These are phyloP conservation scores for Pythium rishiriense DNA, from an alignment of 352 stramenopile genomes.

Conservation along the genomic window DNA sequence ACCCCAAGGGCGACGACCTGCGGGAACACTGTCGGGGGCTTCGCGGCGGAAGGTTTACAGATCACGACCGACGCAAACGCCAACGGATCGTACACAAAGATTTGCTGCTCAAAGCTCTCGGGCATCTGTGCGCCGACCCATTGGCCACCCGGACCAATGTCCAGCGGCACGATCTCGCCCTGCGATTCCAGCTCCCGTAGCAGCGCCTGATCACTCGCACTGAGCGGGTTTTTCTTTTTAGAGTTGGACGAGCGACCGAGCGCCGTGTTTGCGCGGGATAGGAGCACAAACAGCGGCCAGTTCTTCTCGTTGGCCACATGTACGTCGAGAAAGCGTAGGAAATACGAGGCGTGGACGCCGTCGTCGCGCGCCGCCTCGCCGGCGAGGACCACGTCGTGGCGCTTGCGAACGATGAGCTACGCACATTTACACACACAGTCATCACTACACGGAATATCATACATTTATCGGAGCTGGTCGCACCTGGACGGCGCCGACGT, in stretches of 20 bases:
- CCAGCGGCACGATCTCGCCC: conserved; percentile 54
- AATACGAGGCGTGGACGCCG: conserved; percentile 25
- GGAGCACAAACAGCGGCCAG: conserved; percentile 57
- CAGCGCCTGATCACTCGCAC: conserved; percentile 27
- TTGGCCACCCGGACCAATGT: conserved; percentile 60
- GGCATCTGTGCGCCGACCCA: conserved; percentile 55
- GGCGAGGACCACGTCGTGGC: not conserved
- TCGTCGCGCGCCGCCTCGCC: not conserved
- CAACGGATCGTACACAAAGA: conserved; percentile 58
- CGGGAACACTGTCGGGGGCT: conserved; percentile 46
- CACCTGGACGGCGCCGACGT: conserved; percentile 16
- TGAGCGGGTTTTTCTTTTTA: conserved; percentile 3
- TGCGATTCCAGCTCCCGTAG: conserved; percentile 40
- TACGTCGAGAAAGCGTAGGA: conserved; percentile 60
- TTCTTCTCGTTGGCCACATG: conserved; percentile 55
- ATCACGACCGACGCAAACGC: conserved; percentile 52
- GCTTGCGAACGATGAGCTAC: conserved; percentile 23
- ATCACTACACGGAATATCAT: too few species aligned
- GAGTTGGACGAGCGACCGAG: not conserved
- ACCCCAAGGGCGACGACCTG: conserved; percentile 56
- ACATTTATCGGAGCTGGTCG: too few species aligned
- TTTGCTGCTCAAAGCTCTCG: conserved; percentile 51
- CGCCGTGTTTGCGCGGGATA: conserved; percentile 36
- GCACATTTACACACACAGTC: not conserved
- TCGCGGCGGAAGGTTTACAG: conserved; percentile 57